phyloP scores from a whole-genome alignment of 805 yeast species.

The Scheffersomyces lignosus region DNA sequence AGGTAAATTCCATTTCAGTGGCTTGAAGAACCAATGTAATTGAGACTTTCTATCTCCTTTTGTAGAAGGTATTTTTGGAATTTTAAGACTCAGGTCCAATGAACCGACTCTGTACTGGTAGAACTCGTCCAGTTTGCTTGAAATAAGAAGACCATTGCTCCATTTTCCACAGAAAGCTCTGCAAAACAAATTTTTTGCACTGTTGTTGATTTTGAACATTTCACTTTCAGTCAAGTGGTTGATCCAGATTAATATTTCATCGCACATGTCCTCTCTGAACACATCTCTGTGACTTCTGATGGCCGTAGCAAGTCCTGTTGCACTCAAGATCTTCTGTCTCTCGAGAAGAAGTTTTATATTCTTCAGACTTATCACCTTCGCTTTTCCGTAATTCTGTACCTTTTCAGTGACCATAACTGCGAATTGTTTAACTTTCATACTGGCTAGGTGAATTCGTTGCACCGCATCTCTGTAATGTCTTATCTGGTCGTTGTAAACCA shows the following conservation, averaged over 20 bases:
- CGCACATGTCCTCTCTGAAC: slow-evolving; percentile 79
- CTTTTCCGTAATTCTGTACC: slow-evolving; percentile 66
- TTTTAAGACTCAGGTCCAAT: slow-evolving; percentile 32
- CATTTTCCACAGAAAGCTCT: slow-evolving; percentile 61
- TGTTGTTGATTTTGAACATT: slow-evolving; percentile 47
- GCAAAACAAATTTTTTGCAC: slow-evolving; percentile 52
- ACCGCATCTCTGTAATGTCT: slow-evolving; percentile 76
- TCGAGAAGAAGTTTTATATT: slow-evolving; percentile 50
- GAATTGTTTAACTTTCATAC: slow-evolving; percentile 61
- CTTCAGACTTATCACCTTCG: slow-evolving; percentile 60
- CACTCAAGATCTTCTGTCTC: slow-evolving; percentile 54
- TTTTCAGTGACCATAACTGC: slow-evolving; percentile 71
- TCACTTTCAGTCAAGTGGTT: slow-evolving; percentile 56
- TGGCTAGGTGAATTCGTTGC: slow-evolving; percentile 60
- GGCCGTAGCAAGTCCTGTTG: slow-evolving; percentile 66
- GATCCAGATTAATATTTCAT: slow-evolving; percentile 69
- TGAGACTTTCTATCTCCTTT: slow-evolving; percentile 7
- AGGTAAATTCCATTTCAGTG: slow-evolving; percentile 49
- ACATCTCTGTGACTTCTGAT: slow-evolving; percentile 67
- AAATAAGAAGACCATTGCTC: slow-evolving; percentile 47
- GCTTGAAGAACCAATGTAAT: slow-evolving; percentile 40
- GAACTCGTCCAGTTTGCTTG: slow-evolving; percentile 1
- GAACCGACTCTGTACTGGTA: slow-evolving; percentile 29
- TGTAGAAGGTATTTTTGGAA: slow-evolving; percentile 33
- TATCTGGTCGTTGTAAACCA: slow-evolving; percentile 76